Percentiles rank a stretch among this genome's conserved stretches.
These are phyloP conservation scores for Calocera cornea DNA, from an alignment of 768 basidiomycete genomes.

Conservation along the genomic window DNA sequence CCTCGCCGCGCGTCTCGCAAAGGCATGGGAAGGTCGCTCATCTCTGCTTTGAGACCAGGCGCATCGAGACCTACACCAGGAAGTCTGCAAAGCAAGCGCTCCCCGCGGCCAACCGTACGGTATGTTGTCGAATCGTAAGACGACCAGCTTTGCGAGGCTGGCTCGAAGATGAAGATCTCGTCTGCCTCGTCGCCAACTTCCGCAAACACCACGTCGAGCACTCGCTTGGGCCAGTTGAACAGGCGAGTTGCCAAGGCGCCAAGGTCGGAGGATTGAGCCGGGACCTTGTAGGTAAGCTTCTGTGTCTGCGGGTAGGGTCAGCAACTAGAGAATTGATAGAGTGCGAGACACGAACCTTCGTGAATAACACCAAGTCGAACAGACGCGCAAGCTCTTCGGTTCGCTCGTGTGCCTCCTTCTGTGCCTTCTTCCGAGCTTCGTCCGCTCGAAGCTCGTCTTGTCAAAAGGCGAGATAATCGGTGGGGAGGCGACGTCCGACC, in stretches of 20 bases:
- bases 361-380: not conserved
- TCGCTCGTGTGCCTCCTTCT: not conserved
- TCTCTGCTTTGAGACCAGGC: not conserved
- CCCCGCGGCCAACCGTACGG: not conserved
- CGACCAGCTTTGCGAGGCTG: not conserved
- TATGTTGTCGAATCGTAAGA: not conserved
- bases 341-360: not conserved
- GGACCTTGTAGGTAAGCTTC: not conserved
- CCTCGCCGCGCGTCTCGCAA: not conserved
- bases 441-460: not conserved
- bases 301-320: not conserved
- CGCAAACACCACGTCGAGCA: not conserved
- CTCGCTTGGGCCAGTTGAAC: not conserved
- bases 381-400: not conserved
- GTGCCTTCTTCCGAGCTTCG: not conserved
- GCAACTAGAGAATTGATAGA: not conserved
- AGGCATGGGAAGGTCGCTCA: not conserved
- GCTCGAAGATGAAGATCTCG: not conserved
- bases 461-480: not conserved
- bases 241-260: not conserved
- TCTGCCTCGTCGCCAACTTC: not conserved
- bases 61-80: not conserved
- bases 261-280: not conserved
- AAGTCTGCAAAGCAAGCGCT: not conserved
- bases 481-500: not conserved